Evolutionary conservation across 192 early-diverging fungal species (phyloP), one percentile per base, ranked within the genome.

Genomic region (Gaertneriomyces semiglobifer): DNA sequence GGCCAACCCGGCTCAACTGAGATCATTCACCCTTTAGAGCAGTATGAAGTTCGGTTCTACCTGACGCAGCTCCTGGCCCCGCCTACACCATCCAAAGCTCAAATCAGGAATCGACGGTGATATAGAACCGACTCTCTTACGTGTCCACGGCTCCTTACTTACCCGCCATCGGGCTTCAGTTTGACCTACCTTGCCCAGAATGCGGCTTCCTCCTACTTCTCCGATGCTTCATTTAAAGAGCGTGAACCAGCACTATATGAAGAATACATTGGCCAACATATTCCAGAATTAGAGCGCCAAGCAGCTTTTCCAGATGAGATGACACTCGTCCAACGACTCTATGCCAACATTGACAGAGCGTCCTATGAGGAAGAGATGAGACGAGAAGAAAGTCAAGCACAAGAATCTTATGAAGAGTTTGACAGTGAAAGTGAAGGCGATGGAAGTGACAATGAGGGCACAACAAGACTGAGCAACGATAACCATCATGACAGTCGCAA

Each of bases 21-120:
- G 25, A 33, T 33, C 25, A 57, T 33, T 57, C 55, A 4, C 20
- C 6, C 55, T 39, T 38, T 33, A 57, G 55, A 57, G 19, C 11
- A 19, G 47, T 63, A 63, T 33, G 62, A 63, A 63, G 48, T 63
- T 16, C n/a, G 19, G 51, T 63, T 42, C 33, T 48, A 57, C 40
- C 47, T 63, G 16, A 48, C 53, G 14, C 44, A 48, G 14, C 53
- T 56, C 44, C 11, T 19, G 14, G 18, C 14, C 4, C 18, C 19
- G 4, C 18, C 12, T 19, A 12, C 51, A 48, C 50, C 51, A 18
- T 42, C 62, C 9, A 55, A 40, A 55, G 62, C 50, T n/a, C 62
- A 63, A 40, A 63, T 63, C 4, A 20, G 50, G 12, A 63, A 63
- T 53, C 62, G 62, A 40, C 53, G 62, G 62, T 63, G 53, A 9